These are phyloP conservation scores for Crassisporium funariophilum DNA, from an alignment of 768 basidiomycete species.

Conservation along the genomic window DNA sequence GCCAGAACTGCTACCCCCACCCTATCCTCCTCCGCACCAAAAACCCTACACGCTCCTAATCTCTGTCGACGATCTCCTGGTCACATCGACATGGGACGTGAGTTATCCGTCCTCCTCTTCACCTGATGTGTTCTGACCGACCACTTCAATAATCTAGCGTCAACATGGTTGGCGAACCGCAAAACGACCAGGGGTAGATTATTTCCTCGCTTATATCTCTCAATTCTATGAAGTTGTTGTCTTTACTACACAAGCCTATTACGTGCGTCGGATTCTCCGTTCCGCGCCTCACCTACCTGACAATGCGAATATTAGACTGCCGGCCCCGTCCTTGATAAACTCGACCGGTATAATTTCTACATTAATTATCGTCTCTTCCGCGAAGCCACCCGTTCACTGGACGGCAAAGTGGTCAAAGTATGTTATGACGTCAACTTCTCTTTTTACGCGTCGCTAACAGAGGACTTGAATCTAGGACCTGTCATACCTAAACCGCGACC, in stretches of 20 bases:
- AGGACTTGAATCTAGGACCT: slow-evolving; percentile 60
- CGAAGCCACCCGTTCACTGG: slow-evolving; percentile 82
- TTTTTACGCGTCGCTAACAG: neutral
- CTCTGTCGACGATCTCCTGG: slow-evolving; percentile 88
- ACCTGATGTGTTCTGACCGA: neutral
- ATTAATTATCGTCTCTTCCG: slow-evolving; percentile 90
- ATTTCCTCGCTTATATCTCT: slow-evolving; percentile 95
- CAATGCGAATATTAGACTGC: slow-evolving; percentile 63
- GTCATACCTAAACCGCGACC: slow-evolving; percentile 91
- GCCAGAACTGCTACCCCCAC: slow-evolving; percentile 89
- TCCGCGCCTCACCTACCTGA: slow-evolving; percentile 1
- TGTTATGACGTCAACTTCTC: slow-evolving; percentile 2
- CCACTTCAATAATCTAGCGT: slow-evolving; percentile 49
- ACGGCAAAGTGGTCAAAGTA: slow-evolving; percentile 87
- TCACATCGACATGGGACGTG: slow-evolving; percentile 96
- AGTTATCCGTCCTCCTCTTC: slow-evolving; percentile 33
- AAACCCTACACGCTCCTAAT: slow-evolving; percentile 92
- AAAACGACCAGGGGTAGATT: slow-evolving; percentile 96
- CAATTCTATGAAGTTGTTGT: slow-evolving; percentile 98
- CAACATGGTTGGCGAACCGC: slow-evolving; percentile 96
- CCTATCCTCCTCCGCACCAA: slow-evolving; percentile 77
- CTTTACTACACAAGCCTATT: slow-evolving; percentile 88
- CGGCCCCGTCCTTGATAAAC: slow-evolving; percentile 83
- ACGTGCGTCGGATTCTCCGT: slow-evolving; percentile 54
- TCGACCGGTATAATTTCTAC: slow-evolving; percentile 92